Evolutionary conservation across 495 filamentous ascomycete species (phyloP).

Genomic region (Neurospora hispaniola): DNA sequence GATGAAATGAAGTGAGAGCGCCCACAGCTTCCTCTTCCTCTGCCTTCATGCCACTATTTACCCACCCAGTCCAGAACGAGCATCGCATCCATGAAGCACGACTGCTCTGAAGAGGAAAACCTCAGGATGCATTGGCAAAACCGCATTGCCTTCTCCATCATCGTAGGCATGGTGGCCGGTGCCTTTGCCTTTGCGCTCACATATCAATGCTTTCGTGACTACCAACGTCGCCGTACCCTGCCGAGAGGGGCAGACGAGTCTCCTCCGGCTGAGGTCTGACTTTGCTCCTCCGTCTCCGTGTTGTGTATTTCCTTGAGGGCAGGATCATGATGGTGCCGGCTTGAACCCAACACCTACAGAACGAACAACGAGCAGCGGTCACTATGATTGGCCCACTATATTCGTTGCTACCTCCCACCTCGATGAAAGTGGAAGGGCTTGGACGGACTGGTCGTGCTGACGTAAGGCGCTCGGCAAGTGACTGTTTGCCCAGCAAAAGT

Average conservation of each 20-base stretch:
- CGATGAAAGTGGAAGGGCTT: neutral
- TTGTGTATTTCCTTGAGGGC: neutral
- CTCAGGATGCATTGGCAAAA: neutral
- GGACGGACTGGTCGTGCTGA: neutral
- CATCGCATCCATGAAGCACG: neutral
- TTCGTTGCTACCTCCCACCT: neutral
- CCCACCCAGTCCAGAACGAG: neutral
- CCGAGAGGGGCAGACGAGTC: neutral
- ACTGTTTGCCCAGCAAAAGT: neutral
- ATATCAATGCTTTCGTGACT: neutral
- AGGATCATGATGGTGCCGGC: neutral
- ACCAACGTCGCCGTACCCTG: neutral
- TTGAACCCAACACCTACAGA: neutral
- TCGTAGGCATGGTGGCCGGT: slow-evolving; percentile 4
- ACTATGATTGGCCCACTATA: neutral
- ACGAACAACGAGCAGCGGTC: neutral
- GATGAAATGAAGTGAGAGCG: neutral
- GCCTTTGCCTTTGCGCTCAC: slow-evolving; percentile 7
- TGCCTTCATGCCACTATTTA: neutral
- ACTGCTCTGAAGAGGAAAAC: neutral
- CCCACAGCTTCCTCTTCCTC: neutral
- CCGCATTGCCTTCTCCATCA: slow-evolving; percentile 6
- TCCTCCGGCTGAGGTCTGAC: neutral
- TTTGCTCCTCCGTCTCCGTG: neutral
- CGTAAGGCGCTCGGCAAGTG: neutral